Conservation (phyloP, 148 eudicot genomes). For the Vaccinium myrtillus region DNA sequence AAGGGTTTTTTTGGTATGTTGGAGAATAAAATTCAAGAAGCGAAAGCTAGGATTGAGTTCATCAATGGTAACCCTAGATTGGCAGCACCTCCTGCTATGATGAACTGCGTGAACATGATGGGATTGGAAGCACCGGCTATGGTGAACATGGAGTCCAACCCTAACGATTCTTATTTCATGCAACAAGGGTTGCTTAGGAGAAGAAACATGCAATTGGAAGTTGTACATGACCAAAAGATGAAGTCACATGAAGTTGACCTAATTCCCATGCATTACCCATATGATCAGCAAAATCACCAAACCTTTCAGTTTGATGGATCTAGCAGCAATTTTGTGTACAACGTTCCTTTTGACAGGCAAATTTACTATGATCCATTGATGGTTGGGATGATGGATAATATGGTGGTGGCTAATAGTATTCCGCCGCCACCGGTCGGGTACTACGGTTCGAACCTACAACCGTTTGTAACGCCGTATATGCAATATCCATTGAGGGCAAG, state of each 20-base stretch:
- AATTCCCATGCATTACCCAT: neutral
- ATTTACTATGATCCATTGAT: neutral
- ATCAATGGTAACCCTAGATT: neutral
- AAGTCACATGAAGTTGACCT: neutral
- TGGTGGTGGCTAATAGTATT: neutral
- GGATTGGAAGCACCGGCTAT: neutral
- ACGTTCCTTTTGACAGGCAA: neutral
- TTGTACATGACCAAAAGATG: neutral
- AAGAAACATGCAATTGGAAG: neutral
- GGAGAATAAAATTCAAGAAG: neutral
- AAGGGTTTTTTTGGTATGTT: neutral
- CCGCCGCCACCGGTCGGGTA: neutral
- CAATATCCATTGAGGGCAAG: neutral
- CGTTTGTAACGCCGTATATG: neutral
- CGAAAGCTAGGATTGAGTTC: neutral
- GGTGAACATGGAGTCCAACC: neutral
- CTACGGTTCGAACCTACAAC: neutral
- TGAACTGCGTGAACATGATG: neutral
- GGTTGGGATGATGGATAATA: neutral
- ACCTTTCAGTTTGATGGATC: neutral
- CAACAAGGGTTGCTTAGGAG: neutral
- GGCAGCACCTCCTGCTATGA: neutral
- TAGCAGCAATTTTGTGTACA: neutral
- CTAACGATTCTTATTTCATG: neutral
- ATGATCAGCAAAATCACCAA: neutral